Evolutionary conservation across 108 stramenopile species (phyloP).

Genomic region (Cyclotella choctawhatcheeana): DNA sequence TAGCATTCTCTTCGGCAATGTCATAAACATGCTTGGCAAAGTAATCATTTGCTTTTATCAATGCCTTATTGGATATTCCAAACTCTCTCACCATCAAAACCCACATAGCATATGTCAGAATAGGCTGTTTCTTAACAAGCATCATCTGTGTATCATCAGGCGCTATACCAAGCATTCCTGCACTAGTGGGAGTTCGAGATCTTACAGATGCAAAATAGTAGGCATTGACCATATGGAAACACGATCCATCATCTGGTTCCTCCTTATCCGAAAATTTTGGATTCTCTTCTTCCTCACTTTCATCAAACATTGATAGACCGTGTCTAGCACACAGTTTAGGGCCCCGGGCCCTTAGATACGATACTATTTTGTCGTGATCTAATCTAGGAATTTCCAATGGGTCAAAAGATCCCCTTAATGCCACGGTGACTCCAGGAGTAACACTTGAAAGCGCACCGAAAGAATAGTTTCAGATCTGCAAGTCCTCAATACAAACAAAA

Average conservation of each 20-base stretch:
- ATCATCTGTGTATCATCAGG: conserved; percentile 27
- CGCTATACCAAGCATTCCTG: conserved; percentile 78
- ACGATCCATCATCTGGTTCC: conserved; percentile 41
- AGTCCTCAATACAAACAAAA: too few species aligned
- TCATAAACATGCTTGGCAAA: conserved; percentile 55
- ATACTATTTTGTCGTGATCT: conserved; percentile 43
- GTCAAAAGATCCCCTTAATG: conserved; percentile 24
- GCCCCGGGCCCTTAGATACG: conserved; percentile 19
- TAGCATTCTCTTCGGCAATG: conserved; percentile 63
- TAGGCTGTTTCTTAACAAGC: conserved; percentile 17
- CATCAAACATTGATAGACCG: conserved; percentile 29
- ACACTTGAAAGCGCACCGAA: not conserved
- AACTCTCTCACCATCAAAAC: conserved; percentile 41
- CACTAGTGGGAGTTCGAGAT: conserved; percentile 79
- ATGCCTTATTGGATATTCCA: conserved; percentile 27
- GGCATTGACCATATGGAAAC: conserved; percentile 45
- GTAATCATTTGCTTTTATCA: conserved; percentile 35
- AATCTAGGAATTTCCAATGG: conserved; percentile 33
- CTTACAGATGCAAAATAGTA: conserved; percentile 56
- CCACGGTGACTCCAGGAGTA: conserved; percentile 49
- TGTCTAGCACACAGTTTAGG: conserved; percentile 22
- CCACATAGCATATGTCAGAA: conserved; percentile 52
- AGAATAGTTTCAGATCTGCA: too few species aligned
- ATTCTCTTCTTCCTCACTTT: not conserved
- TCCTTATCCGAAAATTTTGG: conserved; percentile 21